Evolutionary conservation across 106 monocot genomes (phyloP), one percentile per base, ranked within the genome.

Genomic region (Xerophyta viscosa): DNA sequence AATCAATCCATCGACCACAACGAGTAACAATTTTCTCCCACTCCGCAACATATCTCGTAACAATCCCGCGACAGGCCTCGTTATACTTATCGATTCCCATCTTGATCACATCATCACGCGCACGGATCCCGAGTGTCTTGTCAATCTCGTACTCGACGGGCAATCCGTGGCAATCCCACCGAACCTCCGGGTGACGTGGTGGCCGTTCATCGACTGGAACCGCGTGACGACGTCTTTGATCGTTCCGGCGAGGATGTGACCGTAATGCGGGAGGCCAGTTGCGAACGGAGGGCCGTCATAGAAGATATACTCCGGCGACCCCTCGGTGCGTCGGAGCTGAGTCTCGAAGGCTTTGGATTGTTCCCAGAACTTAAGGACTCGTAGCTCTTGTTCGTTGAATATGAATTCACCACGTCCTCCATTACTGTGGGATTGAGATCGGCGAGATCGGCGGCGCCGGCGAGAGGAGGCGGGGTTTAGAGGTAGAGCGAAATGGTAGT

Each of bases 121-220:
- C 71, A 48, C 68, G 68, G 67, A 98, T 85, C 10, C 65, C 66
- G 41, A 79, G 65, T 39, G 72, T 77, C 29, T 63, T 86, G 55
- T 98, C 96, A 48, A 98, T 89, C 79, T 98, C 89, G 52, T 68
- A 79, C 82, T 98, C 96, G 0, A 98, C 89, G 20, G 96, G 96
- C 27, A 98, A 73, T 20, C 96, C 96, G 48, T 98, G 96, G 66
- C 96, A 98, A 61, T 98, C 96, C 96, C 96, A 98, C 96, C 96
- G 66, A 98, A 98, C 2, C 96, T 74, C 20, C 96, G 65, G 21
- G 96, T 82, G 56, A 98, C 96, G 64, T 98, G 96, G 66, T 57
- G 56, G 41, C 96, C 96, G 36, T 49, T 62, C 96, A 86, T 82
- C 26, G 96, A 82, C 63, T 89, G 89, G 66, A 82, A 87, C 12